Conservation (phyloP, 768 basidiomycete genomes). For the Agaricus blazei region DNA sequence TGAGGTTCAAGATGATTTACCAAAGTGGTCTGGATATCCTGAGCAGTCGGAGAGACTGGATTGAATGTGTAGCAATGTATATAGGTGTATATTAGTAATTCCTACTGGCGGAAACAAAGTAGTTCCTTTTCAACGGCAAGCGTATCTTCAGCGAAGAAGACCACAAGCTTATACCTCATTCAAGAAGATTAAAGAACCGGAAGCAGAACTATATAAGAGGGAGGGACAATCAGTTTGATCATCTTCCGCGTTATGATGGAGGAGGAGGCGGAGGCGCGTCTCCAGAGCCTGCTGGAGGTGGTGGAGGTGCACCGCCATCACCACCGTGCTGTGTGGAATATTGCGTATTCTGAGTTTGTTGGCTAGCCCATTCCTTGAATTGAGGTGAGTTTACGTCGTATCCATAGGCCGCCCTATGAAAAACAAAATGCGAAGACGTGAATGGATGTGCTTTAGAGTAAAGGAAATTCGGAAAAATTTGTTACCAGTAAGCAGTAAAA, state of each 20-base stretch:
- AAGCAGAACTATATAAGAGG: neutral
- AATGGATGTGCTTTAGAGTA: neutral
- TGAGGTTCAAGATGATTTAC: constrained; percentile 48
- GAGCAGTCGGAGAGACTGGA: constrained; percentile 31
- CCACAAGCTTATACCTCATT: neutral
- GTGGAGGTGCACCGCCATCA: neutral
- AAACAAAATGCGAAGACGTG: no score
- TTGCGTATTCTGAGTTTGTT: constrained; percentile 59
- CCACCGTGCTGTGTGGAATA: constrained; percentile 44
- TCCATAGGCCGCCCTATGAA: constrained; percentile 63
- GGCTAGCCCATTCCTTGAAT: constrained; percentile 70
- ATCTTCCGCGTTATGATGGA: neutral
- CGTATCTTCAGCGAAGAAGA: no score
- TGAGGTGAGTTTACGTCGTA: constrained; percentile 73
- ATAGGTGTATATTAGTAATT: neutral
- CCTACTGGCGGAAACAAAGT: neutral
- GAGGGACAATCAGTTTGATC: neutral
- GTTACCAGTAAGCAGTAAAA: constrained; percentile 47
- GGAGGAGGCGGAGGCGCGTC: constrained; percentile 6
- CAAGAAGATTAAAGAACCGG: neutral
- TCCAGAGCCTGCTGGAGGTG: neutral
- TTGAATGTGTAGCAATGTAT: constrained; percentile 9
- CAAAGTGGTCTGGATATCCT: constrained; percentile 68
- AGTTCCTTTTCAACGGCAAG: no score
- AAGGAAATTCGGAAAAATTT: constrained; percentile 13